Conservation (phyloP, 257 asterid species). For the Linaria vulgaris region DNA sequence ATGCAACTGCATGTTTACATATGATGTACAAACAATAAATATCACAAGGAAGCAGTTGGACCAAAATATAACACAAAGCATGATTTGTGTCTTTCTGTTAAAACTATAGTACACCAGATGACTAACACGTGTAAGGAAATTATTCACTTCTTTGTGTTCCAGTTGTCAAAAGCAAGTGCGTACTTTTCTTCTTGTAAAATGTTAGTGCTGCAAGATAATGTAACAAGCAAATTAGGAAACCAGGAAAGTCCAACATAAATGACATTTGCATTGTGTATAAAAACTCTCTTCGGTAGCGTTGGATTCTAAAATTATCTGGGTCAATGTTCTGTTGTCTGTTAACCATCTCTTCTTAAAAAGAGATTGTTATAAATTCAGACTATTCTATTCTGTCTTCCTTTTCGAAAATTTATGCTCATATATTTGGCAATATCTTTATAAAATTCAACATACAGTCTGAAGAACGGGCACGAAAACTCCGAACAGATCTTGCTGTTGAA, state of each 20-base stretch:
- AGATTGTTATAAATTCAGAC: too few relatives aligned
- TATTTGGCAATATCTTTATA: conserved; percentile 10
- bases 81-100: conserved; percentile 6
- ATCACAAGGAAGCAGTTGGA: conserved; percentile 3
- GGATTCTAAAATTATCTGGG: background rate
- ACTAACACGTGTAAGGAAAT: too few relatives aligned
- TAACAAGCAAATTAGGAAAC: too few relatives aligned
- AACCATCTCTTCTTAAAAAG: too few relatives aligned
- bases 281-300: conserved; percentile 1
- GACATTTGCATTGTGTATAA: too few relatives aligned
- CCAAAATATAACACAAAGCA: conserved; percentile 12
- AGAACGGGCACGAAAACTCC: conserved; percentile 81
- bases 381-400: conserved; percentile 2
- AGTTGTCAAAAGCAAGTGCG: too few relatives aligned
- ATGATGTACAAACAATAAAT: background rate
- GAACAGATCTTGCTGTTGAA: conserved; percentile 79
- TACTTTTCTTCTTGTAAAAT: too few relatives aligned
- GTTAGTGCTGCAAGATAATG: too few relatives aligned
- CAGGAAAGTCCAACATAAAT: too few relatives aligned
- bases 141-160: too few relatives aligned
- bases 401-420: conserved; percentile 15
- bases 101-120: background rate
- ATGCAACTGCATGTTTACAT: too few relatives aligned
- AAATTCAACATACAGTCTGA: conserved; percentile 56
- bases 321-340: too few relatives aligned